Base-by-base conservation (phyloP, 768 basidiomycete genomes). In the Mycena polygramma region DNA sequence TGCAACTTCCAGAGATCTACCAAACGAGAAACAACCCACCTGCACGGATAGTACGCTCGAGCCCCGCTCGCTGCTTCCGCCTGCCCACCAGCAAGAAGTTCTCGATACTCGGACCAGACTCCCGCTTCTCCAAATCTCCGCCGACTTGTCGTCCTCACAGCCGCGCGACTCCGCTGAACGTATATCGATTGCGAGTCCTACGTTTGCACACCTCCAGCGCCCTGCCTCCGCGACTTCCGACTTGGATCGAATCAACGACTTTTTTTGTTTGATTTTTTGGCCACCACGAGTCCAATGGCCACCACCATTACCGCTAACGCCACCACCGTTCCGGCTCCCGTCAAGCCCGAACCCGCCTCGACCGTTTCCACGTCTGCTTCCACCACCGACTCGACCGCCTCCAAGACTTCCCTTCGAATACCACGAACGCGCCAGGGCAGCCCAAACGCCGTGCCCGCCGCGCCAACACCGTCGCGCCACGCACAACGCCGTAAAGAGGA, bases 401-500 rank as follows among this genome's bases (percentile, higher is more conserved):
- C 26, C 26, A 39, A 7, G 7, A 7, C 51, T 4, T 15, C 26
- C 13, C 11, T 26, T 24, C n/a, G 8, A 51, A 51, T 43, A n/a
- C 43, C 24, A 39, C 37, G 13, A 20, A 41, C 39, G 37, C 17
- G 43, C 57, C 37, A 22, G 37, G n/a, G n/a, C 86, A 87, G 72
- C 76, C 82, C 63, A 94, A 93, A 80, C 91, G 93, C 80, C 94
- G 60, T 89, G 39, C 89, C 76, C 89, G 95, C 73, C 90, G n/a
- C n/a, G n/a, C n/a, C n/a, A n/a, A n/a, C n/a, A n/a, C n/a, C n/a
- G n/a, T n/a, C n/a, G n/a, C 43, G 95, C 96, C 4, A 96, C 94
- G 30, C 97, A 99, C 83, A 99, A 98, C 79, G 97, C 97, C 37
- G 95, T 98, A 63, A 97, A 98, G 84, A 88, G 97, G 63, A 93